Evolutionary conservation across 441 rosid genomes (phyloP), one percentile per base, ranked within the genome.

Genomic region (Adansonia madagascariensis): DNA sequence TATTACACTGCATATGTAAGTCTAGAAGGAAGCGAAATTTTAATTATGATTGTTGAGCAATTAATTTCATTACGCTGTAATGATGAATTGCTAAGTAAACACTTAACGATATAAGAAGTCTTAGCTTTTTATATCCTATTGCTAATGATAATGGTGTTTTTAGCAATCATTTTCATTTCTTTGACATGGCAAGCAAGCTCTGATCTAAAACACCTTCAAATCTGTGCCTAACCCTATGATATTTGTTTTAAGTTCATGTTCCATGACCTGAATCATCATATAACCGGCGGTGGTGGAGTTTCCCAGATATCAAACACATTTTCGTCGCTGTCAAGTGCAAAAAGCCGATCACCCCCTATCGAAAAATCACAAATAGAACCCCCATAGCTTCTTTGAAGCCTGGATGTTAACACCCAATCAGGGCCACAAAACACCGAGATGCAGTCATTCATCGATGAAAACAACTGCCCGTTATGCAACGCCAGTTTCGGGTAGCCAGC

Each of bases 271-370:
- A 75, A 27, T 27, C 31, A 84, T 91, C 91, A 92, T n/a, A 89
- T 67, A 62, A 91, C 78, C 0, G 97, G 91, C 1, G 90, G 83
- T 49, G 97, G 91, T 0, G 94, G 91, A 75, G 92, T 86, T 68
- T 94, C 97, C 97, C 98, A 94, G 3, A 90, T 78, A 71, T 92
- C 97, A 65, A 94, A 91, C 77, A 94, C 95, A 81, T 94, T 94
- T 57, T 90, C 95, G 76, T 92, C 94, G 0, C 97, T 90, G 56
- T 90, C 95, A 71, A 94, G 92, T 1, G 97, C 95, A 74, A 94
- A 92, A 67, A 94, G 89, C 43, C 97, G 80, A 80, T 92, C 97
- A 3, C 98, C 97, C 0, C 95, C 95, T 8, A 94, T 92, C 0
- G 97, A 90, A 66, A 94, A 92, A 82, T 94, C 97, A n/a, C 97